A percentile compares a stretch with the other conserved stretches of the same genome.
Evolutionary conservation across 1,284 basidiomycete species (phyloP).

Genomic region (Anthracocystis walkeri): DNA sequence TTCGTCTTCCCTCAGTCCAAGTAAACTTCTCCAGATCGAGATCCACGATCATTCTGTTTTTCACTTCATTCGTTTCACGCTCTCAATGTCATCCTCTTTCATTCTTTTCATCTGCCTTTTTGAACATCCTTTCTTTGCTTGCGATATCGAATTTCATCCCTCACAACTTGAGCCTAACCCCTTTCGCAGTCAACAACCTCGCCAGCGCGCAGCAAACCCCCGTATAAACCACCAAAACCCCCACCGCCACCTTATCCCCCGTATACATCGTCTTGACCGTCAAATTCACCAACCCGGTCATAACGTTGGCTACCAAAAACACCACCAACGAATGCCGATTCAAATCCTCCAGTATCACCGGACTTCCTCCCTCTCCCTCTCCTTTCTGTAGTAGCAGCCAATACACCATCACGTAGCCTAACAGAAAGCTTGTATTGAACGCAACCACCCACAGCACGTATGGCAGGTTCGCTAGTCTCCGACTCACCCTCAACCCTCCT

Average conservation of each 20-base stretch:
- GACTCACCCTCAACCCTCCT: slow-evolving; percentile 32
- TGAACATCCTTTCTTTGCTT: not conserved
- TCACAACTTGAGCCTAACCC: slow-evolving; percentile 40
- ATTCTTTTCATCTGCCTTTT: not conserved
- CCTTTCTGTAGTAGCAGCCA: slow-evolving; percentile 76
- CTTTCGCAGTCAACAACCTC: slow-evolving; percentile 9
- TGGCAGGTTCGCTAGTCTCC: slow-evolving; percentile 75
- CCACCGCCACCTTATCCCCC: slow-evolving; percentile 75
- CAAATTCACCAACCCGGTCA: slow-evolving; percentile 88
- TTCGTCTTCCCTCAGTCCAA: slow-evolving; percentile 7
- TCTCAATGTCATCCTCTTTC: not conserved
- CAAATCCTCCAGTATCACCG: slow-evolving; percentile 78
- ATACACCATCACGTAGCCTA: slow-evolving; percentile 84
- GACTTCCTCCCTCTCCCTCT: slow-evolving; percentile 20
- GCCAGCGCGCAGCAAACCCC: slow-evolving; percentile 73
- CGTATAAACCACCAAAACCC: slow-evolving; percentile 78
- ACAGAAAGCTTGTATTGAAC: slow-evolving; percentile 87
- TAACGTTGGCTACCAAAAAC: slow-evolving; percentile 89
- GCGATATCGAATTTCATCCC: not conserved
- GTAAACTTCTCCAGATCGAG: not conserved
- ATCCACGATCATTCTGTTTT: not conserved
- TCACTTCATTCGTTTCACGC: not conserved
- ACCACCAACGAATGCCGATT: slow-evolving; percentile 83
- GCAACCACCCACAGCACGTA: slow-evolving; percentile 92
- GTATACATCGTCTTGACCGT: slow-evolving; percentile 85